Evolutionary conservation across 2,329 filamentous ascomycete species (phyloP).

Genomic region (Venturia carpophila): DNA sequence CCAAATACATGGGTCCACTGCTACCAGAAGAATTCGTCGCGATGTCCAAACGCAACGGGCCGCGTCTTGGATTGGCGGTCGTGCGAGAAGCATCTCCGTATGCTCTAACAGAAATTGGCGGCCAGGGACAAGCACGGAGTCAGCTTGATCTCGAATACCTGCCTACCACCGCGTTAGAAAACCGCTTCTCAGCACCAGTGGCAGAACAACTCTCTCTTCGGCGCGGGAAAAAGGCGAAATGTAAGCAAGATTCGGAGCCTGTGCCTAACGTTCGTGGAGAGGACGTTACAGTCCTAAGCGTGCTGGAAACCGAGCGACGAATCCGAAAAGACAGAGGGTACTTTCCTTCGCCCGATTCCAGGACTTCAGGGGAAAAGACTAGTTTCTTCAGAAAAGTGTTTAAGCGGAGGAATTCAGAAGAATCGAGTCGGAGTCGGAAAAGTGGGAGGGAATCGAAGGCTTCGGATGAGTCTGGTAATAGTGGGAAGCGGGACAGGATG

Average conservation of each 20-base stretch:
- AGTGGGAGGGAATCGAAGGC: neutral
- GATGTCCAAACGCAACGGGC: neutral
- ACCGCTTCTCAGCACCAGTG: neutral
- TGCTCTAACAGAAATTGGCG: neutral
- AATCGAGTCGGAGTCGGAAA: neutral
- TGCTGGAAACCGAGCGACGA: neutral
- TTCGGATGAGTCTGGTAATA: neutral
- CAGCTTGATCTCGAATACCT: neutral
- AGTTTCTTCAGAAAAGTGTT: neutral
- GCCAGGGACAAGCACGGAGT: neutral
- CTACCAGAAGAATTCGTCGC: neutral
- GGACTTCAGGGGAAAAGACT: neutral
- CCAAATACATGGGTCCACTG: neutral
- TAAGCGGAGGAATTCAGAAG: neutral
- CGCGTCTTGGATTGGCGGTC: neutral
- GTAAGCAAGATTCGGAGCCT: neutral
- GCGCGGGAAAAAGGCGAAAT: neutral
- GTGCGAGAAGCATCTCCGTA: neutral
- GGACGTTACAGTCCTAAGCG: neutral
- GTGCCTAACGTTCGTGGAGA: neutral
- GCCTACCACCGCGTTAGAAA: neutral
- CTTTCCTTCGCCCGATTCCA: neutral
- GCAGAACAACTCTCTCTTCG: neutral
- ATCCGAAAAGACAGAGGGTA: neutral
- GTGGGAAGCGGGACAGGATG: neutral